phyloP scores from a whole-genome alignment of 306 rosid genomes.

The Potentilla sterilis region DNA sequence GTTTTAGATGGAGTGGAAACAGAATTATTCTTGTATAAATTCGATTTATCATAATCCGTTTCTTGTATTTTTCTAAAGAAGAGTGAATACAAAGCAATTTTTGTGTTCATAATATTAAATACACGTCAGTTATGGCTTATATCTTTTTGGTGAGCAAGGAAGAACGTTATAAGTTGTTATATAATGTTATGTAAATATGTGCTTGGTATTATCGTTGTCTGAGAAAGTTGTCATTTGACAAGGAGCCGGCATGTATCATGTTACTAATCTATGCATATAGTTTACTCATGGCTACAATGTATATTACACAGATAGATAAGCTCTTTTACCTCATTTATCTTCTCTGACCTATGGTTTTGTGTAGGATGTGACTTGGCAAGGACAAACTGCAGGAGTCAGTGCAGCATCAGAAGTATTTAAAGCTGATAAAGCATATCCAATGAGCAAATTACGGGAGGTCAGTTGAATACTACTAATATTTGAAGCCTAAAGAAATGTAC shows the following conservation, averaged over 20 bases:
- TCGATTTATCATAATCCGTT: not conserved
- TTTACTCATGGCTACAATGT: conserved; percentile 1
- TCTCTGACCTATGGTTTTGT: conserved; percentile 10
- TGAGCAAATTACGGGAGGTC: conserved; percentile 68
- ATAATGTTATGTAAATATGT: not conserved
- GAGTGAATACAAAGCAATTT: not conserved
- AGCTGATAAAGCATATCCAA: conserved; percentile 82
- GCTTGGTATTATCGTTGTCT: not conserved
- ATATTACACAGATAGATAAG: not conserved
- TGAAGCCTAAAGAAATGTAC: not conserved
- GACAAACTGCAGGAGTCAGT: conserved; percentile 72
- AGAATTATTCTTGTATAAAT: not conserved
- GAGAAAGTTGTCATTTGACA: not conserved
- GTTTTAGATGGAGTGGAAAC: conserved; percentile 12
- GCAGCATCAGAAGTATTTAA: conserved; percentile 73
- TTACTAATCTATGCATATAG: not conserved
- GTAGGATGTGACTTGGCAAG: conserved; percentile 95
- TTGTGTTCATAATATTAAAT: not conserved
- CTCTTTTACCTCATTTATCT: not conserved
- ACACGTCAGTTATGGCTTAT: not conserved
- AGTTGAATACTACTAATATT: conserved; percentile 18
- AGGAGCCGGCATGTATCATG: conserved; percentile 1
- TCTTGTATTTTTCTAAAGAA: not conserved
- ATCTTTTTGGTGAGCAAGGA: not conserved
- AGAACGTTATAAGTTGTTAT: not conserved